Evolutionary conservation across 441 rosid species (phyloP), one percentile per base, ranked within the genome.

Genomic region (Adansonia rubrostipa): DNA sequence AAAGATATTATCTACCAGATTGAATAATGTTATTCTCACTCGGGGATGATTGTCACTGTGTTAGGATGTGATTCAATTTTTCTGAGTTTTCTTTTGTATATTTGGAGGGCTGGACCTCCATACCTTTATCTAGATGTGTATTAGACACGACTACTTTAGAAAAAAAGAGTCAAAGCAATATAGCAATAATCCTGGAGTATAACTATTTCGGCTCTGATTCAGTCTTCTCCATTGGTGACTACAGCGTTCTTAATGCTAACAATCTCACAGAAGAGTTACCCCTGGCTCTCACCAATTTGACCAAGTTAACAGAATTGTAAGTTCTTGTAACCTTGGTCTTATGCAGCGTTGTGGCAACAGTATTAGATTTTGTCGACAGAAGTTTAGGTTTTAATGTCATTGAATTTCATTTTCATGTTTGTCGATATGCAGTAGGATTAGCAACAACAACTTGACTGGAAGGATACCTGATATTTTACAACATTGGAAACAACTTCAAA

Each of bases 401-500:
- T 1, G 13, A 17, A 45, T n/a, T 17, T 54, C 56, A 4, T 19
- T 56, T 66, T 67, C 62, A 13, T 57, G 24, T 54, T 61, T 47
- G 24, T 45, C 61, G 14, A 71, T 5, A 3, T 80, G 81, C 84
- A 86, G 85, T 76, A 82, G 87, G 84, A 82, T 86, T 50, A 66
- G 77, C 66, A 71, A 82, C 63, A 84, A 86, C 74, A 79, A 79
- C 69, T 83, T 85, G 57, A 51, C 14, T 8, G 84, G 88, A 72
- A 83, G 45, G 61, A 64, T 84, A 48, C 85, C 80, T 0, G 22
- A 64, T 22, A 63, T 36, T 50, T 33, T 83, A 3, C 63, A 14
- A 54, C 74, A 73, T 63, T 85, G 78, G 88, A 79, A 66, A 50
- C 71, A 48, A 24, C 84, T 85, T 53, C 42, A 77, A 53, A n/a